These are phyloP conservation scores for Alloteropsis semialata DNA, from an alignment of 176 grass and related monocot genomes.

Conservation along the genomic window DNA sequence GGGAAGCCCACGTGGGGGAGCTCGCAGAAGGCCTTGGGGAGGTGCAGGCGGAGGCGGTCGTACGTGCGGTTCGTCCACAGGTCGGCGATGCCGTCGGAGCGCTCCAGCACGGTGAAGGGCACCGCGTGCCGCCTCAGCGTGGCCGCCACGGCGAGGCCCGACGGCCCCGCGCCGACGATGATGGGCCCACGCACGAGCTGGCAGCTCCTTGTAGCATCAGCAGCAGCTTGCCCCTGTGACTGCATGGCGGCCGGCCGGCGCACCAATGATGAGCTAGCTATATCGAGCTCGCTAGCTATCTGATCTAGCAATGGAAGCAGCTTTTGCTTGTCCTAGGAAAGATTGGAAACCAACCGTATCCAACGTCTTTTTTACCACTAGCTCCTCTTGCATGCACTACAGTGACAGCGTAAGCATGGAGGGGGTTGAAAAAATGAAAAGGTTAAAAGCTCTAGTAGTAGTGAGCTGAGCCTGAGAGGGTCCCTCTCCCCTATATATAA, in stretches of 20 bases:
- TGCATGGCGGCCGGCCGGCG: conserved; percentile 11
- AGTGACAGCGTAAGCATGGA: conserved; percentile 44
- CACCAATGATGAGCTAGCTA: not conserved
- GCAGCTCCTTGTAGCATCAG: too few species aligned
- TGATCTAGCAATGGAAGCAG: not conserved
- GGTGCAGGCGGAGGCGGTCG: conserved; percentile 85
- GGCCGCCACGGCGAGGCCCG: conserved; percentile 84
- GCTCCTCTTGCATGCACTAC: conserved; percentile 47
- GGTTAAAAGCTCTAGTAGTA: not conserved
- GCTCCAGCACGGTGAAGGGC: conserved; percentile 74
- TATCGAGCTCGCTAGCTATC: not conserved
- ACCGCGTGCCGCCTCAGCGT: conserved; percentile 53
- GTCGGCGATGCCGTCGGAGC: conserved; percentile 69
- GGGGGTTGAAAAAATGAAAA: conserved; percentile 14
- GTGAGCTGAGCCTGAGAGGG: conserved; percentile 28
- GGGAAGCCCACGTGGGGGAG: conserved; percentile 80
- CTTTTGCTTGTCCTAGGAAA: not conserved
- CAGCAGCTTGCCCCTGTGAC: conserved; percentile 27
- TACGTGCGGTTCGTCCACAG: conserved; percentile 89
- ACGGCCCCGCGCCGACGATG: conserved; percentile 89
- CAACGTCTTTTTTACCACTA: conserved; percentile 35
- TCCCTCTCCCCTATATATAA: conserved; percentile 57
- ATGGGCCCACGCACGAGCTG: conserved; percentile 79
- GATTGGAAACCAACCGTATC: not conserved
- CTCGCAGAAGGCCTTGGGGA: conserved; percentile 86